A percentile compares a stretch with the other conserved stretches of the same genome.
Conservation (phyloP, 208 protist genomes). For the Trichomonas vaginalis region DNA sequence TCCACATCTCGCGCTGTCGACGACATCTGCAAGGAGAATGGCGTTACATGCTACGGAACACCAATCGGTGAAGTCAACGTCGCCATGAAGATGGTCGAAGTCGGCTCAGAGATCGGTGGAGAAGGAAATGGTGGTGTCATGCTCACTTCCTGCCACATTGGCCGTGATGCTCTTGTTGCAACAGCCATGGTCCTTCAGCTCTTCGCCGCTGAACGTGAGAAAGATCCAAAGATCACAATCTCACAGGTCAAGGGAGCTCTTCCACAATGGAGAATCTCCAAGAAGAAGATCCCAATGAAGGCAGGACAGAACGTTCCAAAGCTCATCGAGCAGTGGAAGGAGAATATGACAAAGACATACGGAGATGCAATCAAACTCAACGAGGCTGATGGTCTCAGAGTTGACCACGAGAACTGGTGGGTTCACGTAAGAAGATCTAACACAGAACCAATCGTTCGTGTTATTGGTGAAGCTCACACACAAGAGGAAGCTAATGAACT, state of each 20-base stretch:
- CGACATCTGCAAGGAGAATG: not conserved
- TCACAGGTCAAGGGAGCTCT: not conserved
- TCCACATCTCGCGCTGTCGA: not conserved
- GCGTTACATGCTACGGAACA: not conserved
- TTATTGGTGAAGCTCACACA: slow-evolving; percentile 10
- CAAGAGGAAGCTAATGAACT: not conserved
- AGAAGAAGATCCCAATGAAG: not conserved
- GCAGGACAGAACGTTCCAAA: not conserved
- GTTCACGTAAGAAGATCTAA: slow-evolving; percentile 2
- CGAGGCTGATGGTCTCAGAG: not conserved
- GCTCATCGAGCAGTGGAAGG: not conserved
- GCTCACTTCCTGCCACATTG: not conserved
- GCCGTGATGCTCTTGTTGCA: not conserved
- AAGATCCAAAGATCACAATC: not conserved
- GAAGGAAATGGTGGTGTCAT: slow-evolving; percentile 11
- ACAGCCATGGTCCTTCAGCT: not conserved
- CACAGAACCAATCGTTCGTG: not conserved
- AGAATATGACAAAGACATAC: not conserved
- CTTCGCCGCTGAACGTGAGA: not conserved
- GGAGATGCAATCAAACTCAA: not conserved
- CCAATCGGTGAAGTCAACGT: not conserved
- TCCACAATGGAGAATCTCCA: not conserved
- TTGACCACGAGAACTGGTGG: not conserved
- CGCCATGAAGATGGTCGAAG: not conserved
- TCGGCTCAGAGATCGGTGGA: not conserved